Evolutionary conservation across 2,329 filamentous ascomycete species (phyloP).

Genomic region (Aspergillus caelatus): DNA sequence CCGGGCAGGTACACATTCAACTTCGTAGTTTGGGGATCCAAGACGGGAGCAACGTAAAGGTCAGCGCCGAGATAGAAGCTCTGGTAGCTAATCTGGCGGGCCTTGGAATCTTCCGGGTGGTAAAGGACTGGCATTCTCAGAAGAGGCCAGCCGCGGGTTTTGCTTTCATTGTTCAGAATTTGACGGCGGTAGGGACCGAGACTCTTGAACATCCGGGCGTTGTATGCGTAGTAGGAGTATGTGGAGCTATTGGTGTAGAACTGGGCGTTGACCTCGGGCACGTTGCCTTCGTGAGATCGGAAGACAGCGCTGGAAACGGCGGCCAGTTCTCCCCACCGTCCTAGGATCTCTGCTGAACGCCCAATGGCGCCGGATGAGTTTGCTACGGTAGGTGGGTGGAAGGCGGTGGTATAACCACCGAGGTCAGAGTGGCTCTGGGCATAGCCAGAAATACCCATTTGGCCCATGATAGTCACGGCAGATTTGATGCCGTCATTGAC

Average conservation of each 20-base stretch:
- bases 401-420: neutral
- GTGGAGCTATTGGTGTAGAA: constrained; percentile 40
- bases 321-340: neutral
- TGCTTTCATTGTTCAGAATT: neutral
- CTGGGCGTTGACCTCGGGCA: constrained; percentile 39
- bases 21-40: neutral
- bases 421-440: neutral
- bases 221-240: constrained; percentile 40
- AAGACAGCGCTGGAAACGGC: neutral
- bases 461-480: neutral
- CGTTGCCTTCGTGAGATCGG: constrained; percentile 43
- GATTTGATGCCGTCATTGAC: constrained; percentile 27
- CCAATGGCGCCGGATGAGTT: neutral
- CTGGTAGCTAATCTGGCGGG: neutral
- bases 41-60: neutral
- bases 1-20: neutral
- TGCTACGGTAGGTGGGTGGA: neutral
- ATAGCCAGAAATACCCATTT: neutral
- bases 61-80: neutral
- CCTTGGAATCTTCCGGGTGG: neutral
- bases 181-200: constrained; percentile 35
- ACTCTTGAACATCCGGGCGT: constrained; percentile 38
- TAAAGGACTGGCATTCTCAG: neutral
- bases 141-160: neutral
- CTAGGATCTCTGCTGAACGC: neutral